Evolutionary conservation across 306 rosid genomes (phyloP).

Genomic region (Dryas alaskensis): DNA sequence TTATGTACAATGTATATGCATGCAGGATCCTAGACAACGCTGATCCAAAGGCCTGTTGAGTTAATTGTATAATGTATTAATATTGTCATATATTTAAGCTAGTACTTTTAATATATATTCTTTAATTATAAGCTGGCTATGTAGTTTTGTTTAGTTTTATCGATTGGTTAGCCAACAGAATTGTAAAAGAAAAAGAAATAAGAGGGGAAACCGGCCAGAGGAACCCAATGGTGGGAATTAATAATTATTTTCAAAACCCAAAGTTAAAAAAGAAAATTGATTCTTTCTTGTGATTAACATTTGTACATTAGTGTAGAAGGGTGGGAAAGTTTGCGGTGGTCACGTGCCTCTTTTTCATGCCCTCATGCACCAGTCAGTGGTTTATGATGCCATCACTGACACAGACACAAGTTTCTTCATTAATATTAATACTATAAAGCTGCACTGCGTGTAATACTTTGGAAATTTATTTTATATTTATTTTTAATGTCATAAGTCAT

Average conservation of each 20-base stretch:
- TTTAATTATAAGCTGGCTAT: neutral
- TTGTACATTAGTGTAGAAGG: conserved; percentile 27
- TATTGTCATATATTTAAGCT: neutral
- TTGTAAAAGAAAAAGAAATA: neutral
- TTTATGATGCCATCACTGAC: conserved; percentile 26
- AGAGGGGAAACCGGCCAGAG: neutral
- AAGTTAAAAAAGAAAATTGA: neutral
- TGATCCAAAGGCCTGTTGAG: conserved; percentile 50
- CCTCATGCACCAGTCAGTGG: conserved; percentile 36
- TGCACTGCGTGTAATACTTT: neutral
- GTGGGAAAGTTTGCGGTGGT: conserved; percentile 59
- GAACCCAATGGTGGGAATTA: conserved; percentile 1
- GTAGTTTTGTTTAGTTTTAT: conserved; percentile 1
- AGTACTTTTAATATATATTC: neutral
- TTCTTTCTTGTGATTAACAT: conserved; percentile 29
- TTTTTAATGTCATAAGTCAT: neutral
- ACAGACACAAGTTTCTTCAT: conserved; percentile 22
- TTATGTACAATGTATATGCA: neutral
- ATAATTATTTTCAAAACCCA: neutral
- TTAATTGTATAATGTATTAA: conserved; percentile 16
- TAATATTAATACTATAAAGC: neutral
- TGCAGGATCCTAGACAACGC: conserved; percentile 46
- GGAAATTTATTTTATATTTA: neutral
- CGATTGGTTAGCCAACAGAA: neutral
- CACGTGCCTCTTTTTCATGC: conserved; percentile 40